Evolutionary conservation across 1,284 basidiomycete species (phyloP).

Genomic region (Boletellus deceptivus): DNA sequence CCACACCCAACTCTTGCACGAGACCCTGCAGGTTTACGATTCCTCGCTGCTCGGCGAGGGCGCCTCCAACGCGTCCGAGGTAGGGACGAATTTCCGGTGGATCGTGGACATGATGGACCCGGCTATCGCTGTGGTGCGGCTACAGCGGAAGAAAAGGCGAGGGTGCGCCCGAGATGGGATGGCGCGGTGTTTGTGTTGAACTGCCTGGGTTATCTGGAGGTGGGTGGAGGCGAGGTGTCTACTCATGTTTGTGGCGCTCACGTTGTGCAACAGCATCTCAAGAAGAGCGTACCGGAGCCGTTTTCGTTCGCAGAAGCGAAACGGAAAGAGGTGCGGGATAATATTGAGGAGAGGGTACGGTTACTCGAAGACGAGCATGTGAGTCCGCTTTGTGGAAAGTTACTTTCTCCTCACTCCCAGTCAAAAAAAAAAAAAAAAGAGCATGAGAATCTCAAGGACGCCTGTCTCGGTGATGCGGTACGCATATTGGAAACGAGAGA

Average conservation of each 20-base stretch:
- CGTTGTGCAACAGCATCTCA: background rate
- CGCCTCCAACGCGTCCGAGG: conserved; percentile 23
- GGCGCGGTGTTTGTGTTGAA: conserved; percentile 80
- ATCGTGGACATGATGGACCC: conserved; percentile 85
- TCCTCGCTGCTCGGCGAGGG: conserved; percentile 70
- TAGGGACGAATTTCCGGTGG: conserved; percentile 42
- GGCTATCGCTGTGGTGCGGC: conserved; percentile 69
- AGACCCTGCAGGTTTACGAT: conserved; percentile 86
- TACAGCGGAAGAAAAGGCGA: conserved; percentile 66
- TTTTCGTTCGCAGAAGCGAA: conserved; percentile 73
- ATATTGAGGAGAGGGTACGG: conserved; percentile 65
- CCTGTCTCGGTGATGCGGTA: conserved; percentile 69
- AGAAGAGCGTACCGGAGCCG: conserved; percentile 68
- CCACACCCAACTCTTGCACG: conserved; percentile 78
- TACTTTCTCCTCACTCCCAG: background rate
- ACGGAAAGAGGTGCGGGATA: conserved; percentile 52
- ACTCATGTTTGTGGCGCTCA: background rate
- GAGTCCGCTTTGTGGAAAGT: conserved; percentile 30
- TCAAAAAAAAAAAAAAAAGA: conserved; percentile 41
- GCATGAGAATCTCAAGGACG: conserved; percentile 71
- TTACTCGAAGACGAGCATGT: conserved; percentile 82
- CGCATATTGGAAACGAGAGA: conserved; percentile 55
- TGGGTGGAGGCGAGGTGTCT: conserved; percentile 23
- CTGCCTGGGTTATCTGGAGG: conserved; percentile 78
- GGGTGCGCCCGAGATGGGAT: conserved; percentile 66